Conservation (phyloP, 2,329 filamentous ascomycete genomes). For the Aspergillus arachidicola region DNA sequence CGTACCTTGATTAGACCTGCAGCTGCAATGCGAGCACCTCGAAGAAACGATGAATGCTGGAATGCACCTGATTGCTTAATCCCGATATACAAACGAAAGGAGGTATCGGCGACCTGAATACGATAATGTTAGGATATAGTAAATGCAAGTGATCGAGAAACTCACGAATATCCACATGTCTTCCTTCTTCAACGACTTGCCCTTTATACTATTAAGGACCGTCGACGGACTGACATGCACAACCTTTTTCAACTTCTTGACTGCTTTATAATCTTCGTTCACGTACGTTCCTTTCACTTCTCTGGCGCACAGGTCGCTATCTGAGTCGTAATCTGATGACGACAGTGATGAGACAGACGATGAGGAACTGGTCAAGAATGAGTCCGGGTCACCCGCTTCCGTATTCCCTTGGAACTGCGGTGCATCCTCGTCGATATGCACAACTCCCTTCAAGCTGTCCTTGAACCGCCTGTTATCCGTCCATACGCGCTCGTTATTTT, state of each 20-base stretch:
- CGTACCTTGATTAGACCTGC: conserved; percentile 86
- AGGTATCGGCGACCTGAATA: conserved; percentile 65
- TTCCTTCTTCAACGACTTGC: conserved; percentile 73
- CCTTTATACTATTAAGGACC: conserved; percentile 76
- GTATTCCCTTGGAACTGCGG: conserved; percentile 53
- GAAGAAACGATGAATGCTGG: conserved; percentile 87
- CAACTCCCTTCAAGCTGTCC: conserved; percentile 77
- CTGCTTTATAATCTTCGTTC: conserved; percentile 63
- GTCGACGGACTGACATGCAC: conserved; percentile 71
- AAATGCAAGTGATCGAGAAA: background rate
- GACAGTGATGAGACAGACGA: conserved; percentile 24
- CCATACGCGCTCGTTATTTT: conserved; percentile 76
- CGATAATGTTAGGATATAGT: background rate
- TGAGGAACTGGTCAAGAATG: conserved; percentile 19
- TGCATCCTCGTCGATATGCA: conserved; percentile 62
- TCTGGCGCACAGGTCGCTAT: conserved; percentile 43
- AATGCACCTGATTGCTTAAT: conserved; percentile 89
- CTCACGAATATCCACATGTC: conserved; percentile 89
- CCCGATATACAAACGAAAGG: conserved; percentile 77
- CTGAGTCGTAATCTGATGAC: conserved; percentile 8
- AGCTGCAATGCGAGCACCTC: conserved; percentile 77
- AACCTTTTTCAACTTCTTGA: conserved; percentile 62
- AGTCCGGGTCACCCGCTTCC: conserved; percentile 22
- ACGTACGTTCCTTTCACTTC: conserved; percentile 55
- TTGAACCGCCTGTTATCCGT: conserved; percentile 70